Evolutionary conservation across 108 stramenopile genomes (phyloP).

Genomic region (Pseudonitzschia multiseries): DNA sequence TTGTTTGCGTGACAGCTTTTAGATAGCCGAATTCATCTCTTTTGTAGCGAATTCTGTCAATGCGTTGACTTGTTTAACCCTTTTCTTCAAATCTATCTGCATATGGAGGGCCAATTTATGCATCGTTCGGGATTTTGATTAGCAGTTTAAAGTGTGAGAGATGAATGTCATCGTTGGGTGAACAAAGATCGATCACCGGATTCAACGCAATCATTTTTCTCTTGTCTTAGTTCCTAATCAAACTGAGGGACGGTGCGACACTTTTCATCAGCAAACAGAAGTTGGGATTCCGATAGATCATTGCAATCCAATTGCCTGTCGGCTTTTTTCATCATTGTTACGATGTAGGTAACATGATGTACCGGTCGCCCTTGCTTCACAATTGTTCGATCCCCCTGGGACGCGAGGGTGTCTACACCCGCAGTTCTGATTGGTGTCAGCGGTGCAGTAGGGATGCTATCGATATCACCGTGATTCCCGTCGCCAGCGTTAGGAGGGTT

Average conservation of each 20-base stretch:
- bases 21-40: too few species aligned
- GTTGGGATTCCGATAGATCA: background rate
- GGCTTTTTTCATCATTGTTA: background rate
- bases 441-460: background rate
- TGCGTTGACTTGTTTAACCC: too few species aligned
- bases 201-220: background rate
- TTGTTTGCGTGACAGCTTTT: too few species aligned
- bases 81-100: too few species aligned
- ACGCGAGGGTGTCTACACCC: background rate
- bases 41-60: too few species aligned
- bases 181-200: background rate
- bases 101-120: too few species aligned
- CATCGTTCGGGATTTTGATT: too few species aligned
- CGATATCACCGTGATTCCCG: background rate
- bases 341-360: background rate
- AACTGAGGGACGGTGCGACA: background rate
- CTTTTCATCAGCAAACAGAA: background rate
- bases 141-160: too few species aligned
- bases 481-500: background rate
- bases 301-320: background rate
- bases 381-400: background rate
- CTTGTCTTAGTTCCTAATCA: background rate
- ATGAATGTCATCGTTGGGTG: background rate
- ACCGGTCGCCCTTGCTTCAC: background rate
- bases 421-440: background rate